Evolutionary conservation across 2,329 filamentous ascomycete genomes (phyloP), one percentile per base, ranked within the genome.

Genomic region (Ascocoryne sarcoides): DNA sequence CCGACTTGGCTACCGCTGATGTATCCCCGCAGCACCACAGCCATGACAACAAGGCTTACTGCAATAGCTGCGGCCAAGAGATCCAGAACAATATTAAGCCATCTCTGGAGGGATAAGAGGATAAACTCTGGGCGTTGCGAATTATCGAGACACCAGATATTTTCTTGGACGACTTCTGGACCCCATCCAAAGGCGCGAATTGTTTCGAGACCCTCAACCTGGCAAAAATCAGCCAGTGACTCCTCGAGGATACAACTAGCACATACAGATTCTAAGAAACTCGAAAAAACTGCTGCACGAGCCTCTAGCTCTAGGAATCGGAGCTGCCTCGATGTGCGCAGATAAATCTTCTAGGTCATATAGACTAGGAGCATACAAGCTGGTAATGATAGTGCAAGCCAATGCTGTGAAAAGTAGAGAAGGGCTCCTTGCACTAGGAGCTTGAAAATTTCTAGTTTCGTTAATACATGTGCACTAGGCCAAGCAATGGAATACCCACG

Each of bases 41-140:
- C 47, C 4, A 53, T 32, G 20, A 39, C 40, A 21, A 56, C 39
- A 28, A 55, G 44, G 21, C 32, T 32, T 20, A 36, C n/a, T 7
- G 42, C 44, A 10, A 49, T 39, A 28, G 26, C 15, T 8, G 44
- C 44, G 10, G 31, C 37, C 4, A 49, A 8, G 10, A 49, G 33
- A 15, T 49, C 44, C 10, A 79, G 58, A 0, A 66, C 64, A 0
- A 78, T 59, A 0, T 55, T 63, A 1, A 78, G 63, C 74, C 75
- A 79, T 19, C 70, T 63, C 51, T 79, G 75, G 3, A 76, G 65
- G 23, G 67, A 66, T 39, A 66, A 69, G 9, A 78, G 62, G 0
- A 76, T 61, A 47, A 77, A 79, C 37, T 70, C 71, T 0, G 75
- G 73, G 12, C 63, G 59, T 48, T 79, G 75, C 0, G 73, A 74